Percentiles rank a stretch among this genome's conserved stretches.
These are phyloP conservation scores for Acrocalymma vagum DNA, from an alignment of 2,329 filamentous ascomycete species.

Conservation along the genomic window DNA sequence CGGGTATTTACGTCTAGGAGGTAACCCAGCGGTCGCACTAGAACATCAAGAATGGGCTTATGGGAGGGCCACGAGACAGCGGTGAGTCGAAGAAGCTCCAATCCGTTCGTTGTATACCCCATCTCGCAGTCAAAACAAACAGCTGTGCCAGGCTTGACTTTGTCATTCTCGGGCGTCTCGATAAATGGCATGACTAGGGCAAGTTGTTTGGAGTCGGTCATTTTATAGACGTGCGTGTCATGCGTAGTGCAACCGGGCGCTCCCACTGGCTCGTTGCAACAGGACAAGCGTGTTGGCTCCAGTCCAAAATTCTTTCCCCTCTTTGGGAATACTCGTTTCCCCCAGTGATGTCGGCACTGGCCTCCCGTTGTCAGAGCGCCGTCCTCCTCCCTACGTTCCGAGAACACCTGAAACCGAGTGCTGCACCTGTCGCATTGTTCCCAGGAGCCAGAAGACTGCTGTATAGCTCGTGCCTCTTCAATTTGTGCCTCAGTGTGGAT, in stretches of 20 bases:
- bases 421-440: conserved; percentile 90
- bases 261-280: conserved; percentile 80
- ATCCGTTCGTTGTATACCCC: conserved; percentile 88
- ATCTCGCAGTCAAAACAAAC: conserved; percentile 97
- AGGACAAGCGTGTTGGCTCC: conserved; percentile 71
- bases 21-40: conserved; percentile 84
- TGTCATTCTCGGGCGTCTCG: conserved; percentile 73
- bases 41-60: conserved; percentile 78
- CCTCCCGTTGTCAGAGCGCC: conserved; percentile 83
- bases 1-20: conserved; percentile 90
- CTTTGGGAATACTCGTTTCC: conserved; percentile 66
- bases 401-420: conserved; percentile 90
- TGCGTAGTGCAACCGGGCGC: conserved; percentile 79
- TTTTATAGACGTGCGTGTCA: conserved; percentile 86
- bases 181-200: conserved; percentile 82
- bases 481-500: conserved; percentile 74
- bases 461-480: conserved; percentile 69
- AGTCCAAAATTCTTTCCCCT: conserved; percentile 61
- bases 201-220: conserved; percentile 76
- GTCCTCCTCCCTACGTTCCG: conserved; percentile 76
- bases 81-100: conserved; percentile 90
- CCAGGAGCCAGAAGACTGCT: conserved; percentile 75
- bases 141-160: conserved; percentile 58
- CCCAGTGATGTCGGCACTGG: conserved; percentile 82
- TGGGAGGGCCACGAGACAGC: conserved; percentile 87